Conservation (phyloP, 2,329 filamentous ascomycete species). For the Clarireedia homoeocarpa region DNA sequence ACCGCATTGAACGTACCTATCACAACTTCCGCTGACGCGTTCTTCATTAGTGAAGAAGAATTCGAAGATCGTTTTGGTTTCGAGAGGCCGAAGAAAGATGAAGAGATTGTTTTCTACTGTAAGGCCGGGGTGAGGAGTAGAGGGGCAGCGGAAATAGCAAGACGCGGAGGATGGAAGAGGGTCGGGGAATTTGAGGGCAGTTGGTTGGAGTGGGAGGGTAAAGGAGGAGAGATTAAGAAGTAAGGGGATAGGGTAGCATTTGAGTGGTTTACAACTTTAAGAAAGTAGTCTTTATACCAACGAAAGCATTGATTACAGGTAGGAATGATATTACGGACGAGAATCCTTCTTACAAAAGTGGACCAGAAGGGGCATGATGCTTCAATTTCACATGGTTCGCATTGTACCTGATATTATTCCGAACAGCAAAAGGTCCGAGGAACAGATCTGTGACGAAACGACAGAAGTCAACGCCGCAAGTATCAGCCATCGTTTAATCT, state of each 20-base stretch:
- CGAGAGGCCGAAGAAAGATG: slow-evolving; percentile 51
- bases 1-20: slow-evolving; percentile 77
- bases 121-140: slow-evolving; percentile 79
- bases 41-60: slow-evolving; percentile 67
- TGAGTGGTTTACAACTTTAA: neutral
- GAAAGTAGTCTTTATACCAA: no score
- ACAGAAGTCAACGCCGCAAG: no score
- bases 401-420: no score
- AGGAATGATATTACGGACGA: no score
- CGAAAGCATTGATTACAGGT: no score
- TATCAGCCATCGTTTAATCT: no score
- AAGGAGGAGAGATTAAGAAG: slow-evolving; percentile 45
- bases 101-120: slow-evolving; percentile 78
- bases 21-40: slow-evolving; percentile 65
- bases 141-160: slow-evolving; percentile 69
- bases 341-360: no score
- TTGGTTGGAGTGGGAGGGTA: slow-evolving; percentile 75
- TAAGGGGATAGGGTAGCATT: neutral
- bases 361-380: no score
- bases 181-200: slow-evolving; percentile 68
- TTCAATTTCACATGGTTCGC: no score
- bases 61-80: slow-evolving; percentile 81
- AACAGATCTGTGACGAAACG: no score
- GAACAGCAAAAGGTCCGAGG: no score
- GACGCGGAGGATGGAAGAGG: slow-evolving; percentile 56